Evolutionary conservation across 2,329 filamentous ascomycete species (phyloP).

Genomic region (Phoma sp.): DNA sequence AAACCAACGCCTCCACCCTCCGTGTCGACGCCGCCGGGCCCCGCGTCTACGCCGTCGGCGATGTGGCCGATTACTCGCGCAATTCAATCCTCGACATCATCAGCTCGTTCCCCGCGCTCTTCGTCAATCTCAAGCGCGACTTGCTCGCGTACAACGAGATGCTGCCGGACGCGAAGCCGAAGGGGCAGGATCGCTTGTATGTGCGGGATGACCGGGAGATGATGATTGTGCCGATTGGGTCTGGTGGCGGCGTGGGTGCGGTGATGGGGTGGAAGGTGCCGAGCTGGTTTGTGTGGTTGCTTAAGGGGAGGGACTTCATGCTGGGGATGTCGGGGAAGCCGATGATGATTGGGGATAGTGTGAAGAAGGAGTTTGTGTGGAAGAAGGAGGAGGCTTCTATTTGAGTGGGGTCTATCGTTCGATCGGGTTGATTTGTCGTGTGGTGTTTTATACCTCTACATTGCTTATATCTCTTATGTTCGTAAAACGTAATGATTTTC

Average conservation of each 20-base stretch:
- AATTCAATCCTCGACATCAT: conserved; percentile 53
- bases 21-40: conserved; percentile 55
- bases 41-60: conserved; percentile 59
- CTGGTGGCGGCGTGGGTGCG: conserved; percentile 43
- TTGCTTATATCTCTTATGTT: no score
- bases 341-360: conserved; percentile 23
- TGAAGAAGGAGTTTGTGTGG: conserved; percentile 38
- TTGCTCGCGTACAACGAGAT: conserved; percentile 43
- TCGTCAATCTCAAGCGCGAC: conserved; percentile 58
- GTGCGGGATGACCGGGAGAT: conserved; percentile 31
- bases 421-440: no score
- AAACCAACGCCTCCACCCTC: conserved; percentile 55
- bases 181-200: conserved; percentile 37
- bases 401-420: conserved; percentile 9
- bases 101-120: conserved; percentile 49
- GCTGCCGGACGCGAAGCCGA: conserved; percentile 28
- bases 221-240: conserved; percentile 45
- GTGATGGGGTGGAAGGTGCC: conserved; percentile 50
- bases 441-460: background rate
- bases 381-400: conserved; percentile 34
- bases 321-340: conserved; percentile 25
- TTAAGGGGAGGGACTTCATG: conserved; percentile 54
- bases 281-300: conserved; percentile 48
- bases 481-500: no score
- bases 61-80: conserved; percentile 54